phyloP scores from a whole-genome alignment of 208 protist genomes.

The Leptomonas seymouri region DNA sequence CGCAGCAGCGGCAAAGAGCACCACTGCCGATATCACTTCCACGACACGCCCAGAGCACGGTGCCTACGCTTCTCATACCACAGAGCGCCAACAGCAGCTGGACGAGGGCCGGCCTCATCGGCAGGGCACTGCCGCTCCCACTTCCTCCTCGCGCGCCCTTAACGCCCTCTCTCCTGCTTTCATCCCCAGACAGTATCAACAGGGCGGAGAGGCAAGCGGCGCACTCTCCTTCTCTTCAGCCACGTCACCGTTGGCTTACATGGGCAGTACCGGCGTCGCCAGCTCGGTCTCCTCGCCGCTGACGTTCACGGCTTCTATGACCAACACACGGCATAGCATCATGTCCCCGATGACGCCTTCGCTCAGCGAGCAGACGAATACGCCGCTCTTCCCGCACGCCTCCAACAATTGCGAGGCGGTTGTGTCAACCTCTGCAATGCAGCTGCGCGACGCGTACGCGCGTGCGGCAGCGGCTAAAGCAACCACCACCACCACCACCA shows the following conservation, averaged over 20 bases:
- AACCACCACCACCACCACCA: too few species aligned
- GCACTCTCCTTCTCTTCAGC: constrained; percentile 15
- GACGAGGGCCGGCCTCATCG: constrained; percentile 1
- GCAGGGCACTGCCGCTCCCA: background rate
- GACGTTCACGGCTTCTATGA: background rate
- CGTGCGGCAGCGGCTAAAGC: constrained; percentile 21
- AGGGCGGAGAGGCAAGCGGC: constrained; percentile 1
- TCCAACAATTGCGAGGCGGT: background rate
- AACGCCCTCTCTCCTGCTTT: constrained; percentile 29
- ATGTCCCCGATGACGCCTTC: background rate
- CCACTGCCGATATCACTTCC: background rate
- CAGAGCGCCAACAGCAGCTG: background rate
- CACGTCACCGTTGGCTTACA: constrained; percentile 16
- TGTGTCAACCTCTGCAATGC: constrained; percentile 6
- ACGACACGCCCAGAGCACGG: constrained; percentile 5
- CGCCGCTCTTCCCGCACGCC: background rate
- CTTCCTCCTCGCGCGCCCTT: constrained; percentile 3
- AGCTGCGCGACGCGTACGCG: constrained; percentile 35
- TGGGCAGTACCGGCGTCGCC: constrained; percentile 4
- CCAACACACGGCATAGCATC: background rate
- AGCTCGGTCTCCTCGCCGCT: constrained; percentile 28
- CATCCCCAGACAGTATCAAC: constrained; percentile 16
- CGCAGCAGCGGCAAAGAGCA: background rate
- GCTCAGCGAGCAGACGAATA: constrained; percentile 1
- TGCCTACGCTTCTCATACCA: background rate